Base-by-base conservation (phyloP, 805 yeast species). In the Blastobotrys attinorum region DNA sequence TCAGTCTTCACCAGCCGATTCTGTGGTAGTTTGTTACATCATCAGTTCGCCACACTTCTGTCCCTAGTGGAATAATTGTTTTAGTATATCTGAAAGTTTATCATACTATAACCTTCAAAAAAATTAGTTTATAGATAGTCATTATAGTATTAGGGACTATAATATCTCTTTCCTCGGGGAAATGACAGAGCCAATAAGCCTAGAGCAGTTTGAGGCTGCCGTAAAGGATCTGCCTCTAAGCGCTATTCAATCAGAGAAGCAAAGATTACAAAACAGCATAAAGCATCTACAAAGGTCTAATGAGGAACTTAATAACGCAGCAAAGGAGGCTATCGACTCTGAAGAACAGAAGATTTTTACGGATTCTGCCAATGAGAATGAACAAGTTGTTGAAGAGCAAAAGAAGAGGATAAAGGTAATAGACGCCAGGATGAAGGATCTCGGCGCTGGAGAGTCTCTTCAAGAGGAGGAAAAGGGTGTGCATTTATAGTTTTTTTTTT, bases 281-380 rank as follows among this genome's bases (percentile, higher is more conserved):
- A 40, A 22, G 36, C 64, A 61, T 42, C 46, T 60, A 18, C 37
- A 40, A 37, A 43, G 59, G 34, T 58, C 65, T 22, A 61, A 61
- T 45, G 39, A 38, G 3, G 61, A 56, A 37, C 45, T 60, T 13
- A n/a, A n/a, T n/a, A n/a, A n/a, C n/a, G n/a, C n/a, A n/a, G n/a
- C n/a, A n/a, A 39, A 41, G 29, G 49, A 47, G 22, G 52, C 39
- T 41, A 38, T 45, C 6, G 49, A 16, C 7, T 49, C 44, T 32
- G 44, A 38, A 4, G 44, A 39, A 2, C 51, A 50, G 8, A 15
- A 39, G 22, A 43, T 43, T 18, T 20, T 22, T n/a, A 33, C 34
- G 8, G 17, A 32, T 5, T n/a, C n/a, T n/a, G n/a, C n/a, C n/a
- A n/a, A n/a, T n/a, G 43, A 40, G 31, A 40, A 40, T 15, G 20